Percentiles rank a stretch among this genome's conserved stretches.
Conservation (phyloP, 1,284 basidiomycete species). For the Peniophora sp. region DNA sequence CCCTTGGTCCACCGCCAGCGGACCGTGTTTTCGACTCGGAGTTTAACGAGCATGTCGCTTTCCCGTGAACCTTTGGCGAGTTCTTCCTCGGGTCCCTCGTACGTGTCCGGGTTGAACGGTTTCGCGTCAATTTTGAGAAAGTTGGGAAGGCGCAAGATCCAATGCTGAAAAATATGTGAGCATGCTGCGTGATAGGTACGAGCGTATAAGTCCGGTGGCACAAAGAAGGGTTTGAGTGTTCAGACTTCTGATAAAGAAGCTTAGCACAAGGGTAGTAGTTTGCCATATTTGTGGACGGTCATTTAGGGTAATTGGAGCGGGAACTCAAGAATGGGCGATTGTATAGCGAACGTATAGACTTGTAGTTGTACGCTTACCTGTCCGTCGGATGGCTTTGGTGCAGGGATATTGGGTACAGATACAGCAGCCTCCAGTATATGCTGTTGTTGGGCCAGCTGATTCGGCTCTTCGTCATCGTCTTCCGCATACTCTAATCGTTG, state of each 20-base stretch:
- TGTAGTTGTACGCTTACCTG: conserved; percentile 34
- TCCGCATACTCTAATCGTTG: conserved; percentile 76
- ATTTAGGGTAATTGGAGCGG: conserved; percentile 2
- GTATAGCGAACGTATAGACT: conserved; percentile 1
- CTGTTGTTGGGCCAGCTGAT: conserved; percentile 35
- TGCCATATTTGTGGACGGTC: neutral
- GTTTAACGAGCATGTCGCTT: conserved; percentile 71
- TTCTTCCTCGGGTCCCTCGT: conserved; percentile 73
- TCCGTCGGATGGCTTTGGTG: conserved; percentile 63
- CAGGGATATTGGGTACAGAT: conserved; percentile 70
- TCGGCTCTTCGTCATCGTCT: conserved; percentile 41
- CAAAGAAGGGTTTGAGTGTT: no score
- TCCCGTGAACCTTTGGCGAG: conserved; percentile 41
- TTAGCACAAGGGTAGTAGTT: no score
- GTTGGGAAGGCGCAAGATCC: conserved; percentile 79
- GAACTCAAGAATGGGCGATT: neutral
- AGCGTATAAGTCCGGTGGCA: no score
- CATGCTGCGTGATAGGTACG: no score
- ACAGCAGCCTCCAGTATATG: conserved; percentile 62
- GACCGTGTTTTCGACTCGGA: conserved; percentile 86
- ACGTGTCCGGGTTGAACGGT: conserved; percentile 76
- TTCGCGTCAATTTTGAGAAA: conserved; percentile 78
- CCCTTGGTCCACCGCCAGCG: conserved; percentile 86
- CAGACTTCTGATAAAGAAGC: no score
- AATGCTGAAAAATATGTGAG: conserved; percentile 40